Percentiles rank a stretch among this genome's conserved stretches.
Evolutionary conservation across 495 filamentous ascomycete species (phyloP).

Genomic region (Penicillium mononematosum): DNA sequence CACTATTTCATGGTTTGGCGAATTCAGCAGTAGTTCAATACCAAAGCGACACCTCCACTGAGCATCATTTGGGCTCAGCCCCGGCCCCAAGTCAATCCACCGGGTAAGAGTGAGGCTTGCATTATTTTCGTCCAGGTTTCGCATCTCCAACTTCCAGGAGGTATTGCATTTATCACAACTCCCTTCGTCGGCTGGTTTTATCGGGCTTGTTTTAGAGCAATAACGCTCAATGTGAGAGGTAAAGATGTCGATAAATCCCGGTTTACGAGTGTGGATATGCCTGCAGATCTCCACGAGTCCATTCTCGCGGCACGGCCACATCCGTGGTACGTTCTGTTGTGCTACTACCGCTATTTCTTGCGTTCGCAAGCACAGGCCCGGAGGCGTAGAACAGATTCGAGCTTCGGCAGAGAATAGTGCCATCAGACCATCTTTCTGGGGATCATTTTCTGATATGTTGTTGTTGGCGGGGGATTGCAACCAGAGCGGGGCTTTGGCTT

Average conservation of each 20-base stretch:
- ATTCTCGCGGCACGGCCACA: conserved; percentile 3
- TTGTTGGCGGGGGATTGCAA: neutral
- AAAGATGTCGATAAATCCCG: neutral
- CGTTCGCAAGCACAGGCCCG: neutral
- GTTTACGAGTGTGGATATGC: neutral
- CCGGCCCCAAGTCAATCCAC: conserved; percentile 15
- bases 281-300: neutral
- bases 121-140: conserved; percentile 5
- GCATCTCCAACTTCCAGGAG: conserved; percentile 17
- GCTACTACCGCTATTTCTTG: conserved; percentile 4
- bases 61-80: neutral
- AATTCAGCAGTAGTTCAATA: neutral
- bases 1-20: neutral
- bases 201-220: neutral
- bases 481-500: neutral
- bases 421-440: neutral
- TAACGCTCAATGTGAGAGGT: neutral
- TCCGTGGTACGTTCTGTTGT: neutral
- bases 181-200: neutral
- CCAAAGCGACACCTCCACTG: conserved; percentile 7
- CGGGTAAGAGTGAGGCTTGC: conserved; percentile 13
- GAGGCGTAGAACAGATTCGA: conserved; percentile 5
- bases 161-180: conserved; percentile 17
- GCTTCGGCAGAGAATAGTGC: conserved; percentile 5
- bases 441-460: neutral